Percentiles rank a stretch among this genome's conserved stretches.
These are phyloP conservation scores for Calonectria leucothoes DNA, from an alignment of 2,329 filamentous ascomycete genomes.

Conservation along the genomic window DNA sequence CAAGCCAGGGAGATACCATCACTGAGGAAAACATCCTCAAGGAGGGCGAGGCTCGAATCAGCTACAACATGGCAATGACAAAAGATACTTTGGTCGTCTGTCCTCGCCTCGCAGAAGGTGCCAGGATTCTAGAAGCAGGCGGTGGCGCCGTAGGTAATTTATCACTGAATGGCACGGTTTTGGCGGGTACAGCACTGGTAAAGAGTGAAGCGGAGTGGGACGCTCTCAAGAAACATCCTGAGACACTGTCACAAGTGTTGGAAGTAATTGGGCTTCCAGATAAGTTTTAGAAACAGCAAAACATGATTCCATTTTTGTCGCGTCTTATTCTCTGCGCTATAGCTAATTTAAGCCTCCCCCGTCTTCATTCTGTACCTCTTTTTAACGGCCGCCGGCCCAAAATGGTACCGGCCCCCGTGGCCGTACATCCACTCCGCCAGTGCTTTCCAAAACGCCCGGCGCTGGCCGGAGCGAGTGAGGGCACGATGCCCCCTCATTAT, in stretches of 20 bases:
- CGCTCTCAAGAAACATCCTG: constrained; percentile 55
- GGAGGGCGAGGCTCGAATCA: constrained; percentile 62
- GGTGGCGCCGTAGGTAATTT: constrained; percentile 55
- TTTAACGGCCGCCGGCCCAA: constrained; percentile 68
- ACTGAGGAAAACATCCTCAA: constrained; percentile 36
- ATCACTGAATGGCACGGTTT: constrained; percentile 70
- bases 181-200: constrained; percentile 73
- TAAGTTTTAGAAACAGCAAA: background rate
- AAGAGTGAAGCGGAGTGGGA: constrained; percentile 70
- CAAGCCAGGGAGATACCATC: constrained; percentile 13
- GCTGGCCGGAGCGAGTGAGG: background rate
- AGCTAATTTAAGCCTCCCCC: background rate
- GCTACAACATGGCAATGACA: constrained; percentile 74
- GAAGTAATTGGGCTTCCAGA: constrained; percentile 46
- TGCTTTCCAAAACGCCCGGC: constrained; percentile 64
- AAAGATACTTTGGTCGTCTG: constrained; percentile 63
- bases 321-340: background rate
- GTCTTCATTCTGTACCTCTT: constrained; percentile 65
- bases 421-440: constrained; percentile 65
- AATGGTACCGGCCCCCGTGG: constrained; percentile 67
- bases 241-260: constrained; percentile 37
- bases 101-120: constrained; percentile 66
- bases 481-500: background rate
- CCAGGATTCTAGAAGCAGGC: constrained; percentile 41
- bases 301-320: background rate